Percentiles rank a stretch among this genome's conserved stretches.
These are phyloP conservation scores for Entomortierella beljakovae DNA, from an alignment of 192 early-diverging fungal species.

Conservation along the genomic window DNA sequence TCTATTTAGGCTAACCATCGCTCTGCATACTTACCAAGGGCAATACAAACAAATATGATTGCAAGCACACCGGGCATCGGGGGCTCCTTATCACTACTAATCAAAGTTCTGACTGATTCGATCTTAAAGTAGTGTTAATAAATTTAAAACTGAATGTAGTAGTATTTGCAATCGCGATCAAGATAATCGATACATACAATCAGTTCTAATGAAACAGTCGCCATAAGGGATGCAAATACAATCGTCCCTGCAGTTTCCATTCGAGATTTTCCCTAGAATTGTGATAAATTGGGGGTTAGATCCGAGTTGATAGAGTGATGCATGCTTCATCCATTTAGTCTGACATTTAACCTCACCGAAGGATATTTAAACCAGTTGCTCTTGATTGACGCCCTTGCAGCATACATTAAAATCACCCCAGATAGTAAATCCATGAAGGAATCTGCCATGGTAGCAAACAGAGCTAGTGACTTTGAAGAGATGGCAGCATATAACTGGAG, in stretches of 20 bases:
- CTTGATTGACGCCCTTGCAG: conserved; percentile 68
- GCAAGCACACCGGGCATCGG: conserved; percentile 62
- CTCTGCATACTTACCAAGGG: conserved; percentile 57
- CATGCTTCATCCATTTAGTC: not conserved
- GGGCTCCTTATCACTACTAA: conserved; percentile 52
- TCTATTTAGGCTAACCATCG: no score
- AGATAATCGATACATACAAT: conserved; percentile 57
- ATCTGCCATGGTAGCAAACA: conserved; percentile 86
- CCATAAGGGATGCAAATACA: conserved; percentile 84
- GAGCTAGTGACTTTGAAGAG: conserved; percentile 75
- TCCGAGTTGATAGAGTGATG: not conserved
- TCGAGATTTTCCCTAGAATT: conserved; percentile 77
- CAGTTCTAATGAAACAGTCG: conserved; percentile 75
- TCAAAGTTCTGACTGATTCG: conserved; percentile 72
- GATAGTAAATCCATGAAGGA: conserved; percentile 85
- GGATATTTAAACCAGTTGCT: conserved; percentile 78
- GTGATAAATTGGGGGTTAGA: not conserved
- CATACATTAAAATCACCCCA: conserved; percentile 70
- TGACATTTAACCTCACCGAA: conserved; percentile 54
- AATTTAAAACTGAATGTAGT: not conserved
- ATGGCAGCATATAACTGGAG: conserved; percentile 81
- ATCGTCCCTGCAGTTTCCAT: conserved; percentile 85
- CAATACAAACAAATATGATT: conserved; percentile 64
- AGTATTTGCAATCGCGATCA: not conserved
- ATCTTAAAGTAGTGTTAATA: conserved; percentile 47